Evolutionary conservation across 352 stramenopile genomes (phyloP), one percentile per base, ranked within the genome.

Genomic region (Phytophthora citricola): DNA sequence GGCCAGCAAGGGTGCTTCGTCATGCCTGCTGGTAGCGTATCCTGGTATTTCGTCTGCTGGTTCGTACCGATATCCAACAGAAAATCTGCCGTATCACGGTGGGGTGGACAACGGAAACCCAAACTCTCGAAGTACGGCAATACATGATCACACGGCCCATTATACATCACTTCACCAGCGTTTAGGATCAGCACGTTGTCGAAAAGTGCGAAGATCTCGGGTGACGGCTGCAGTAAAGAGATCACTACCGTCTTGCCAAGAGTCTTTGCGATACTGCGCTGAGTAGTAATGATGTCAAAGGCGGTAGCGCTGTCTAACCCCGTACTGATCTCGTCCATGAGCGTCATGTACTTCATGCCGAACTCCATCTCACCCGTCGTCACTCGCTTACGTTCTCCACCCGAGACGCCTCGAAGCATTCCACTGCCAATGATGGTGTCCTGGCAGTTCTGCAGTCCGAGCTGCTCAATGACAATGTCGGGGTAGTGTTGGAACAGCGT

Each of bases 151-250:
- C 69, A 39, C 3, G 69, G 69, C 7, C 72, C 77, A 32, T 69
- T 71, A 56, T 91, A 98, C 52, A 98, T 89, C 32, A 98, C 77
- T 31, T 83, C 63, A 31, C 94, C 93, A 38, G 94, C 78, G 63
- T 92, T 89, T 26, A 98, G 55, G 17, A 98, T 58, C n/a, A 98
- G 84, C 5, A 98, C 69, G 41, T 98, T 87, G 68, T 98, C 95
- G 69, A 98, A 98, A 14, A 98, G 71, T 8, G 78, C 83, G 27
- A 97, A 97, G 15, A 97, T 93, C 69, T 98, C 94, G 0, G 95
- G 95, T 10, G 94, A 81, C 20, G 94, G 94, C 68, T 98, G 80
- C 26, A 97, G 64, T 22, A 98, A 66, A 7, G 88, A 90, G 32
- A 97, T 78, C 10, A 93, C 78, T n/a, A 82, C 56, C 9, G 81